Base-by-base conservation (phyloP, 202 grass and related monocot species). In the Brachypodium distachyon region DNA sequence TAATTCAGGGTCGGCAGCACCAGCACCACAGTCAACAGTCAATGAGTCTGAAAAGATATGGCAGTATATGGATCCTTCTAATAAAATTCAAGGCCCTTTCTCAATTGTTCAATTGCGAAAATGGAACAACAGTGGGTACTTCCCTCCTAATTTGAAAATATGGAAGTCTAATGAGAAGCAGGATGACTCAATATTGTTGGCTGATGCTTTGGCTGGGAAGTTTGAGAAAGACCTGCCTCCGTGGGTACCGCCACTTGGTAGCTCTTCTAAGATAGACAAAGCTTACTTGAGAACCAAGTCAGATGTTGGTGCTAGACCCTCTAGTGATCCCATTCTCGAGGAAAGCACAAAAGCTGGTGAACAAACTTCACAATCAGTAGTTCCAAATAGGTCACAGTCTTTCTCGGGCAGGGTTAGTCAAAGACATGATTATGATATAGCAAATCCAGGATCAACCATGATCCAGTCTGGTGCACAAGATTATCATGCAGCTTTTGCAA, bases 41-140 rank as follows among this genome's bases (percentile, higher is more conserved):
- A 92, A 85, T 32, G 96, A 96, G 51, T 91, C 89, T 31, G 87
- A 96, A 72, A 99, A 99, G 68, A 96, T 96, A 47, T 99, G 96
- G 96, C 83, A 85, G 74, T 99, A 99, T 55, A 60, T 84, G 70
- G 96, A 99, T 58, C 96, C 96, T 32, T 86, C 87, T 72, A 85
- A 77, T 76, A 99, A 99, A 94, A 79, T 83, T 51, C 96, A 99
- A 88, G 92, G 96, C 6, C 92, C 92, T 50, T 99, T 99, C 81
- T 99, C 96, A 23, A 91, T 99, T 61, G 57, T 63, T 37, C 96
- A 99, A 69, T 73, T 99, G 73, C 74, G 90, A 8, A 99, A 99
- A 88, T 99, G 96, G 96, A 93, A 89, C 65, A 83, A 67, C 31
- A 99, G 73, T 82, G 92, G 90, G 13, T 99, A 99, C 71, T 99